These are phyloP conservation scores for Aspergillus costaricaensis DNA, from an alignment of 2,329 filamentous ascomycete genomes.

Conservation along the genomic window DNA sequence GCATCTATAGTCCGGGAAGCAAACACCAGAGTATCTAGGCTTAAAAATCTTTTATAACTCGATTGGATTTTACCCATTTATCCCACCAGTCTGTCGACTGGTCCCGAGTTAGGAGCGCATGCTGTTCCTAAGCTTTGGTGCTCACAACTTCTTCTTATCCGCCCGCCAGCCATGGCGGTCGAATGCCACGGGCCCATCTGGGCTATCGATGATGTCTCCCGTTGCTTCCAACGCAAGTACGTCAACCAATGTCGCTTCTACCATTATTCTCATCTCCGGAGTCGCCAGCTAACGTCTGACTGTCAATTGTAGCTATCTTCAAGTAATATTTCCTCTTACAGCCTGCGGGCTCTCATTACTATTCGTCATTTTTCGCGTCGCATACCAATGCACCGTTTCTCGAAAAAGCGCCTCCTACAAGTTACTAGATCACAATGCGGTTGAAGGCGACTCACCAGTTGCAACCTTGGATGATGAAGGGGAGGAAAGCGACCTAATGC, in stretches of 20 bases:
- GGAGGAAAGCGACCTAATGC: slow-evolving; percentile 56
- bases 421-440: slow-evolving; percentile 34
- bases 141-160: slow-evolving; percentile 2
- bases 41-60: no score
- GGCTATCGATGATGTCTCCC: slow-evolving; percentile 63
- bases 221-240: slow-evolving; percentile 61
- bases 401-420: slow-evolving; percentile 62
- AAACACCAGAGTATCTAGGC: neutral
- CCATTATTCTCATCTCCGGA: neutral
- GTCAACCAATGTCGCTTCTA: slow-evolving; percentile 18
- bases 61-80: neutral
- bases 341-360: slow-evolving; percentile 70
- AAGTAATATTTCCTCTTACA: slow-evolving; percentile 75
- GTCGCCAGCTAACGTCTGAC: neutral
- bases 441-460: slow-evolving; percentile 55
- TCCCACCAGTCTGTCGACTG: slow-evolving; percentile 1
- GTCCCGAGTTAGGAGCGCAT: slow-evolving; percentile 12
- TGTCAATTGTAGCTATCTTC: slow-evolving; percentile 64
- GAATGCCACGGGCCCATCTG: slow-evolving; percentile 61
- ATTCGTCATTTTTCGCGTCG: slow-evolving; percentile 61
- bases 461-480: slow-evolving; percentile 51
- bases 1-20: slow-evolving; percentile 18
- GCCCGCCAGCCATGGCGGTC: slow-evolving; percentile 51
- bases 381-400: slow-evolving; percentile 56
- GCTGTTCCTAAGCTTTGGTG: slow-evolving; percentile 10